Base-by-base conservation (phyloP, 148 eudicot species). In the Amaranthus cruentus region DNA sequence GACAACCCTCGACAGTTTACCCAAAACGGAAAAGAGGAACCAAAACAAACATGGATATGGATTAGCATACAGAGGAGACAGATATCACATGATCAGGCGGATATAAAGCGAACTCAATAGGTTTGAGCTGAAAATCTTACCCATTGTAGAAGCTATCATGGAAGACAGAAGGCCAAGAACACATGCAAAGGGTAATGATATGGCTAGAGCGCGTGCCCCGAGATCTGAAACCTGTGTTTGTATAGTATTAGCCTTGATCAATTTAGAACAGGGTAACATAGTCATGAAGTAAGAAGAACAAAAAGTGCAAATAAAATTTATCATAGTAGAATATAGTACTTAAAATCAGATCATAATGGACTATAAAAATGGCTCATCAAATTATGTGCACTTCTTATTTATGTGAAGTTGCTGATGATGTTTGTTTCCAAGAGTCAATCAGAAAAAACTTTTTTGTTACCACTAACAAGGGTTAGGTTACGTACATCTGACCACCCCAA, bases 91-190 rank as follows among this genome's bases (percentile, higher is more conserved):
- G 58, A 64, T 73, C 56, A 49, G 66, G 52, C 14, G 14, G 54
- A 66, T 6, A 59, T 18, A 8, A 15, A 28, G 43, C 8, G 56
- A 56, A 13, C 46, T 38, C n/a, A 74, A n/a, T 43, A 73, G 28
- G 10, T 56, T 38, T 3, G 13, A 46, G 59, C 28, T 6, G 50
- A 21, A 18, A 5, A 66, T 49, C 66, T 61, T 76, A 80, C 83
- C 83, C 76, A 80, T 80, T 47, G 83, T 80, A 53, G 83, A 80
- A 13, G 83, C 79, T 47, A 76, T 80, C 83, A 80, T 72, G 5
- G 83, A 76, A 51, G 83, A 80, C 38, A 80, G 76, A 71, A 80
- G 73, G 7, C 83, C 83, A 18, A 76, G 52, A 61, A 53, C 73
- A 68, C 83, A 80, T 18, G 83, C 76, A 61, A 73, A 80, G 15